phyloP scores from a whole-genome alignment of 1,284 basidiomycete species.

The Trichosporon coremiiforme region DNA sequence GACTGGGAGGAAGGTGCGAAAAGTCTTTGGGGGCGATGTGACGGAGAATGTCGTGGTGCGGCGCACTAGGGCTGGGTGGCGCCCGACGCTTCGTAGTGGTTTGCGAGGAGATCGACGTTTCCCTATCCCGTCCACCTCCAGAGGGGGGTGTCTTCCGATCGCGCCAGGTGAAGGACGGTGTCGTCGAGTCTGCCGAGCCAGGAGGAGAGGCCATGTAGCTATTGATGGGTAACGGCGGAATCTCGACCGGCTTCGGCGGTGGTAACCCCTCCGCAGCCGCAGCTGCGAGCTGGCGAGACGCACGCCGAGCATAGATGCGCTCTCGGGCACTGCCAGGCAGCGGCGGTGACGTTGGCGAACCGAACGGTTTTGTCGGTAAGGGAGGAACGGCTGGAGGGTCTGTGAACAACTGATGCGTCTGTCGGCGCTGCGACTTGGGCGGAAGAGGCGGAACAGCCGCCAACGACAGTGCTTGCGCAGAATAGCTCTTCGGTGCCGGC shows the following conservation, averaged over 20 bases:
- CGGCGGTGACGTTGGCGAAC: conserved; percentile 18
- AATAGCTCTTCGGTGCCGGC: conserved; percentile 29
- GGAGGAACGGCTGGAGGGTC: conserved; percentile 5
- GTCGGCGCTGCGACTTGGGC: conserved; percentile 19
- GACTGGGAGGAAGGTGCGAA: conserved; percentile 83
- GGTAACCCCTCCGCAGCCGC: conserved; percentile 21
- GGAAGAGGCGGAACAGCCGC: conserved; percentile 22
- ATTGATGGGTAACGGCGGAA: conserved; percentile 25
- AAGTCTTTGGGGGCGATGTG: conserved; percentile 64
- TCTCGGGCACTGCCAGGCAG: conserved; percentile 47
- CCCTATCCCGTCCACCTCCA: conserved; percentile 19
- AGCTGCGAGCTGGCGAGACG: conserved; percentile 30
- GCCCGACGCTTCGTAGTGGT: conserved; percentile 23
- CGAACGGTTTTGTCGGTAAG: conserved; percentile 12
- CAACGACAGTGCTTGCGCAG: conserved; percentile 13
- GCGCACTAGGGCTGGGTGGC: conserved; percentile 35
- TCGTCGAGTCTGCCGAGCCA: conserved; percentile 44
- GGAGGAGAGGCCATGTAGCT: conserved; percentile 37
- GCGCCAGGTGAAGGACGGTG: conserved; percentile 30
- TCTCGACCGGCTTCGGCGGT: conserved; percentile 24
- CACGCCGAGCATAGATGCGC: conserved; percentile 47
- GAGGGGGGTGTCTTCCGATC: conserved; percentile 45
- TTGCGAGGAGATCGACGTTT: conserved; percentile 18
- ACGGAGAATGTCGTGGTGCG: conserved; percentile 57
- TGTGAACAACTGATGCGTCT: conserved; percentile 5